Base-by-base conservation (phyloP, 495 filamentous ascomycete genomes). In the Daldinia loculata region DNA sequence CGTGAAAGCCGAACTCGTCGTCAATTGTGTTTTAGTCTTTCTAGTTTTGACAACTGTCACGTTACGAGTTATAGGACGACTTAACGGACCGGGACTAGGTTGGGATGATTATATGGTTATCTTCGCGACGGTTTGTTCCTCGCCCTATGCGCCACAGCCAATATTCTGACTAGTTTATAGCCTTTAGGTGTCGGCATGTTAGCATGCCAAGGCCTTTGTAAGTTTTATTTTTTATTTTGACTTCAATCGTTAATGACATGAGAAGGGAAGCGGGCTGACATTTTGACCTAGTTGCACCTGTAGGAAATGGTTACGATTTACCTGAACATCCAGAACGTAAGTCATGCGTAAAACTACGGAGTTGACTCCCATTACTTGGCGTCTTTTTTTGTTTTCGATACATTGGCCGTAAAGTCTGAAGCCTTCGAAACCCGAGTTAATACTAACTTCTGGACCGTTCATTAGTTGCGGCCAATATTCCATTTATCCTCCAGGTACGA, bases 401-500 rank as follows among this genome's bases (percentile, higher is more conserved):
- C 26, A 29, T 53, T 14, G 24, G 12, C 12, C 6, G 14, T 17
- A 15, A 30, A 9, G 50, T 6, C 15, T n/a, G 2, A 30, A 30
- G 15, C 12, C 15, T 4, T 53, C 26, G 27, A 17, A 30, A 30
- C 14, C 6, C 22, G 24, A 53, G 12, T n/a, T 15, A 17, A 17
- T 53, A 53, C 27, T 53, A 30, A 53, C 50, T 53, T 53, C 50
- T 29, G 26, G 26, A 53, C 24, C 14, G 4, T 30, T 53, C 22
- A 53, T 30, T 29, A 53, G 50, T 66, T 38, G 58, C 52, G 3
- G 36, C 14, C 12, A 72, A 72, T 32, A 68, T 72, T n/a, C 57
- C 66, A 4, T 69, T 70, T 38, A 72, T 72, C 26, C 58, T 70
- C 14, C 15, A 69, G 38, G 69, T 75, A 72, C 22, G 69, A 62